Conservation (phyloP, 768 basidiomycete species). For the Cystofilobasidium capitatum region DNA sequence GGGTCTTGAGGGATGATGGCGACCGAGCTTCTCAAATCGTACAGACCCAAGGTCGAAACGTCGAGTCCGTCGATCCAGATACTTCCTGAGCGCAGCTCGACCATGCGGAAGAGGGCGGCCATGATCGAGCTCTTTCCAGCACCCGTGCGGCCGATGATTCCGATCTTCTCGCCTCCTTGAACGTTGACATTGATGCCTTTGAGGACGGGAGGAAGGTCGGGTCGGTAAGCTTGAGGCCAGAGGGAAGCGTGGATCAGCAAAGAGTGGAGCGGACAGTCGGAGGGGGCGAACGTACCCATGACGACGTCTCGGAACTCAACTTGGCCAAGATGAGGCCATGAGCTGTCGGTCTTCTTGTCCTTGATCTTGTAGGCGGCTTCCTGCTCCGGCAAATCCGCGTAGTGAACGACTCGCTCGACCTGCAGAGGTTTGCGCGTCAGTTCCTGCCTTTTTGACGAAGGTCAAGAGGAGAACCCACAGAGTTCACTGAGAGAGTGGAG, state of each 20-base stretch:
- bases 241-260: conserved; percentile 49
- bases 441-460: too few species aligned
- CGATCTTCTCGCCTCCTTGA: conserved; percentile 73
- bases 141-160: conserved; percentile 67
- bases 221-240: conserved; percentile 50
- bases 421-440: too few species aligned
- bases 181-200: conserved; percentile 66
- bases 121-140: conserved; percentile 63
- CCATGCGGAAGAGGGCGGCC: conserved; percentile 59
- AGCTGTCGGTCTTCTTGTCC: conserved; percentile 49
- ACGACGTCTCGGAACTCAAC: conserved; percentile 56
- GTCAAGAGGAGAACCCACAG: too few species aligned
- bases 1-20: conserved; percentile 36
- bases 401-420: conserved; percentile 61
- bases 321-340: conserved; percentile 67
- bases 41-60: conserved; percentile 70
- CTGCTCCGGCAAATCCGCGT: conserved; percentile 68
- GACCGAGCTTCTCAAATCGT: conserved; percentile 46
- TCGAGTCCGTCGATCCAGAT: conserved; percentile 74
- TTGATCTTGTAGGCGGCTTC: conserved; percentile 45
- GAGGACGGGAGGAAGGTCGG: conserved; percentile 74
- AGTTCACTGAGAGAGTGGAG: neutral
- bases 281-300: neutral
- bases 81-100: conserved; percentile 68
- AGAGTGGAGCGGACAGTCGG: neutral